Evolutionary conservation across 805 yeast genomes (phyloP), one percentile per base, ranked within the genome.

Genomic region (Kazachstania martiniae): DNA sequence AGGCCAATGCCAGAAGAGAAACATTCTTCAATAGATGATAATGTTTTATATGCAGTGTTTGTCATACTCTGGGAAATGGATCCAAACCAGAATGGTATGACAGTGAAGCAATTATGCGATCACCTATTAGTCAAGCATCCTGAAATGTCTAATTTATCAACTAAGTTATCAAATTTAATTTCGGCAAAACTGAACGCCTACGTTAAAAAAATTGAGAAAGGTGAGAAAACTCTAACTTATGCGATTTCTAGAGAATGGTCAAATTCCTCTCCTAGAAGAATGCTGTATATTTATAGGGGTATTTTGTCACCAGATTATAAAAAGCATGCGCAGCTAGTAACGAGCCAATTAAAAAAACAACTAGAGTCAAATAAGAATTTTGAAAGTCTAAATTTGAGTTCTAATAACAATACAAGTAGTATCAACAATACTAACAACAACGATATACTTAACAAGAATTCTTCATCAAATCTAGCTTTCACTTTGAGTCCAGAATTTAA

Each of bases 211-310:
- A 81, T 82, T 19, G 93, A 82, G 51, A 81, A 81, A 49, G 91
- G 91, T 42, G 93, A 82, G 52, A 66, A 74, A 39, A 68, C 73
- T 27, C 64, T 82, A 46, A 69, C 70, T 36, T 82, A 82, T 54
- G 84, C 89, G 13, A 59, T 82, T 27, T 76, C 85, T 1, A 71
- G 94, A 59, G 91, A 82, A 55, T 82, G 94, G 94, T 89, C 93
- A 3, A 89, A 81, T 54, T 85, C 89, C 12, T 75, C 85, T 2
- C 94, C 94, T 32, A 77, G 82, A 49, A 68, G 94, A 62, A 82
- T 82, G 94, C 86, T 82, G 18, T 82, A 82, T 48, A 86, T 80
- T 31, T 82, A 82, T 55, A 72, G 91, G 47, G 94, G 93, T 24
- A 59, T 79, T 18, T 62, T 82, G 39, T 71, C 89, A 19, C 66